phyloP scores from a whole-genome alignment of 176 grass and related monocot species.

The Alloteropsis semialata region DNA sequence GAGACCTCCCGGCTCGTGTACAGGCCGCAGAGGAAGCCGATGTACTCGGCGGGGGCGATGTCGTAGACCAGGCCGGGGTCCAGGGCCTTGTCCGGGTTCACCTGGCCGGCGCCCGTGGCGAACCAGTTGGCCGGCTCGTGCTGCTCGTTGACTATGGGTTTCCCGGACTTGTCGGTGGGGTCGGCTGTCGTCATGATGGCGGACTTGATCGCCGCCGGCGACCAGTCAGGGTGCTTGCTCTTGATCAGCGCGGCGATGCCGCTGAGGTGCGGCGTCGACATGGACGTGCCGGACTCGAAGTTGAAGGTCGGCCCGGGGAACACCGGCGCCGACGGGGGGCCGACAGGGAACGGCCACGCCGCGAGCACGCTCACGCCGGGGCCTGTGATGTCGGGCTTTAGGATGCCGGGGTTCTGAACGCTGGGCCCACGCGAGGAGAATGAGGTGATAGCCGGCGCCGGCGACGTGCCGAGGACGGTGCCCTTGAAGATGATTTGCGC shows the following conservation, averaged over 20 bases:
- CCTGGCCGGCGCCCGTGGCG: constrained; percentile 36
- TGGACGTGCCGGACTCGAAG: constrained; percentile 59
- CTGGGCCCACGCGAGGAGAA: constrained; percentile 52
- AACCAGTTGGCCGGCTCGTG: constrained; percentile 19
- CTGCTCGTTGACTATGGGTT: constrained; percentile 25
- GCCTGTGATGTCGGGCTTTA: constrained; percentile 41
- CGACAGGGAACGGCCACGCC: constrained; percentile 45
- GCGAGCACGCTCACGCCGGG: constrained; percentile 51
- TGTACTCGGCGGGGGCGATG: constrained; percentile 11
- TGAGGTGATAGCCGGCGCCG: constrained; percentile 21
- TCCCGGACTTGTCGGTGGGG: constrained; percentile 7
- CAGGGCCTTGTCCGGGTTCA: constrained; percentile 32
- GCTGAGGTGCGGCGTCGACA: constrained; percentile 57
- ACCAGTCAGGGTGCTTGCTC: constrained; percentile 30
- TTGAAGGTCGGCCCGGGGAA: constrained; percentile 10
- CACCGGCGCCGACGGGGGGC: background rate
- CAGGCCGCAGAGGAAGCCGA: constrained; percentile 44
- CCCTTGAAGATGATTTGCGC: constrained; percentile 34
- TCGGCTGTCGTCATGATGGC: constrained; percentile 49
- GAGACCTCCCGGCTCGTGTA: constrained; percentile 39
- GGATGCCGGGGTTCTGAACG: background rate
- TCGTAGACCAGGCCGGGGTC: constrained; percentile 39
- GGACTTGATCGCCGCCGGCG: constrained; percentile 40
- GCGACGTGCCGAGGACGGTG: constrained; percentile 42
- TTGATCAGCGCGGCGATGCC: constrained; percentile 47